phyloP scores from a whole-genome alignment of 2,329 filamentous ascomycete species.

The Diaporthe citri region DNA sequence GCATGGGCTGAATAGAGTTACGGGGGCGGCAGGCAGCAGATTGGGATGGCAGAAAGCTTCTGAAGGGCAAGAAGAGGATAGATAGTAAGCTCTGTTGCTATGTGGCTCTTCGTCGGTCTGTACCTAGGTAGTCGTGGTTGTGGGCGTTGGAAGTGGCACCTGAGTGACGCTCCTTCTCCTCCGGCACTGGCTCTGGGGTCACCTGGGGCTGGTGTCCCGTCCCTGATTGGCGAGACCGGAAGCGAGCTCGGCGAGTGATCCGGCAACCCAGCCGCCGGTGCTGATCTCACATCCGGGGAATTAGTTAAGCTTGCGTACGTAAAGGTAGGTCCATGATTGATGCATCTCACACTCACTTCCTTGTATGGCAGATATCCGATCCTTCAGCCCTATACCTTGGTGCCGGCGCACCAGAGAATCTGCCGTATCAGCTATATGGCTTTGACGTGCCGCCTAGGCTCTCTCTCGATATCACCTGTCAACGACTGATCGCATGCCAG shows the following conservation, averaged over 20 bases:
- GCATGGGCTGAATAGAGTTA: conserved; percentile 25
- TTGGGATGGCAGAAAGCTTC: not conserved
- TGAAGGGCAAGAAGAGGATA: not conserved
- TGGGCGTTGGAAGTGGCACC: not conserved
- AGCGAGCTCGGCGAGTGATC: conserved; percentile 3
- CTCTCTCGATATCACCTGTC: not conserved
- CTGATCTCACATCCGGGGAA: conserved; percentile 6
- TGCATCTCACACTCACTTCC: not conserved
- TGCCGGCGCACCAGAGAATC: conserved; percentile 11
- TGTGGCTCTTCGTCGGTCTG: not conserved
- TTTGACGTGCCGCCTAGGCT: not conserved
- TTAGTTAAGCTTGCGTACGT: conserved; percentile 1
- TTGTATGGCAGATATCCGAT: conserved; percentile 13
- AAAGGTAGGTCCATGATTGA: not conserved
- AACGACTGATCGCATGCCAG: not conserved
- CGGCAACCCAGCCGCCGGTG: not conserved
- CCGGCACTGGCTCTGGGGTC: not conserved
- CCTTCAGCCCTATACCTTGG: conserved; percentile 16
- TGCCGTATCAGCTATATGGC: not conserved
- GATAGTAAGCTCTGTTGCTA: not conserved
- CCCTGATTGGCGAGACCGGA: conserved; percentile 20
- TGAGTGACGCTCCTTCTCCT: not conserved
- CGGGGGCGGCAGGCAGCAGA: not conserved
- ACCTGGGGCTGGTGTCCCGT: not conserved
- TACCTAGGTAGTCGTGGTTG: not conserved